A percentile compares a stretch with the other conserved stretches of the same genome.
These are phyloP conservation scores for Claviceps sp. DNA, from an alignment of 2,329 filamentous ascomycete species.

Conservation along the genomic window DNA sequence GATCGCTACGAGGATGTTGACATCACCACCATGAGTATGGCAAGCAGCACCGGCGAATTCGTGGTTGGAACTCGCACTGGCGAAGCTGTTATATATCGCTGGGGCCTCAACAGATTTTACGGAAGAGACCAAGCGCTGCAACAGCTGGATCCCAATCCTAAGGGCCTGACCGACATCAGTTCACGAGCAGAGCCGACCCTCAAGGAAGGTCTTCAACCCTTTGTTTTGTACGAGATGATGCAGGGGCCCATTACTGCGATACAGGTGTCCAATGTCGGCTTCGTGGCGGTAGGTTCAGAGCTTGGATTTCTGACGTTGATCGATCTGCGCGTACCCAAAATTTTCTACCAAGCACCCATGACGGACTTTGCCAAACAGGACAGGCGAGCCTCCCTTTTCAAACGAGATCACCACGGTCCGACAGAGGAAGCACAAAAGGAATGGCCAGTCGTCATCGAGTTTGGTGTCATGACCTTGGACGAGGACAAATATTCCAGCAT, in stretches of 20 bases:
- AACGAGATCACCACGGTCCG: constrained; percentile 19
- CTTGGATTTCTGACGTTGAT: constrained; percentile 68
- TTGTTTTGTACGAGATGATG: constrained; percentile 69
- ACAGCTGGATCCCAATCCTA: constrained; percentile 45
- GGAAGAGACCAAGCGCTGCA: constrained; percentile 42
- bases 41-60: constrained; percentile 69
- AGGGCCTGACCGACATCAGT: constrained; percentile 61
- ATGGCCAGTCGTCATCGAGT: constrained; percentile 73
- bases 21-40: constrained; percentile 67
- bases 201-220: constrained; percentile 69
- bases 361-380: constrained; percentile 63
- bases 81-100: constrained; percentile 78
- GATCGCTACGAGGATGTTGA: constrained; percentile 66
- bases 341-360: constrained; percentile 66
- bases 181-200: constrained; percentile 57
- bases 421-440: constrained; percentile 39
- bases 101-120: constrained; percentile 65
- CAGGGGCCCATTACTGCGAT: constrained; percentile 69
- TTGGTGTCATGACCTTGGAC: constrained; percentile 85
- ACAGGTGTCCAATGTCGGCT: constrained; percentile 83
- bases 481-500: constrained; percentile 95
- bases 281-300: constrained; percentile 77
- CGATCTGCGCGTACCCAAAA: constrained; percentile 72
- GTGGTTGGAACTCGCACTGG: constrained; percentile 68
- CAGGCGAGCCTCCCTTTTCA: constrained; percentile 61